Percentiles rank a stretch among this genome's conserved stretches.
Conservation (phyloP, 2,329 filamentous ascomycete genomes). For the Penicillium palitans region DNA sequence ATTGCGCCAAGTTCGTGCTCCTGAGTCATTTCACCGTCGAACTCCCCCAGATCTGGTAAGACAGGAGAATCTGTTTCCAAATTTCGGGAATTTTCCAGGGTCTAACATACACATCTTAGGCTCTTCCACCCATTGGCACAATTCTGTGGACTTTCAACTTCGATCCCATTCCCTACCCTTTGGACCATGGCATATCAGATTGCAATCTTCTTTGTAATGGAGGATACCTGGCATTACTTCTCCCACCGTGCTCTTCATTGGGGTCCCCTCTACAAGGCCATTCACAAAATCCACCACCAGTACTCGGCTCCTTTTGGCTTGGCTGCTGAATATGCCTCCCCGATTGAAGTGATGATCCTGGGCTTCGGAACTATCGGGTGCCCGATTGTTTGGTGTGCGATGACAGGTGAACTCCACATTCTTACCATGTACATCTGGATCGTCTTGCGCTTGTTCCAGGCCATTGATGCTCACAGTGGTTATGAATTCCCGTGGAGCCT, state of each 20-base stretch:
- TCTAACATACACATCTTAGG: constrained; percentile 35
- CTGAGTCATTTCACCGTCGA: constrained; percentile 97
- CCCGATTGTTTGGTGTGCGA: constrained; percentile 77
- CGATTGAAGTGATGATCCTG: constrained; percentile 93
- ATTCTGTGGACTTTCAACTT: constrained; percentile 83
- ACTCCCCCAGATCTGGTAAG: constrained; percentile 89
- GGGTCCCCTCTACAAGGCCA: constrained; percentile 89
- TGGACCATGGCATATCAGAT: constrained; percentile 91
- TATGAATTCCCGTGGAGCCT: constrained; percentile 99
- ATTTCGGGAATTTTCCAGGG: too few species aligned
- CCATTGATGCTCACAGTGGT: constrained; percentile 94
- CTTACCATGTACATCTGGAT: constrained; percentile 99
- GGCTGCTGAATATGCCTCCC: constrained; percentile 95
- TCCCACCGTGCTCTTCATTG: constrained; percentile 90
- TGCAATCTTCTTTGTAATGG: constrained; percentile 87
- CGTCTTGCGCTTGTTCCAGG: constrained; percentile 86
- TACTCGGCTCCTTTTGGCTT: constrained; percentile 97
- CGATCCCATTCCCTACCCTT: constrained; percentile 81
- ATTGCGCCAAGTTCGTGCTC: constrained; percentile 89
- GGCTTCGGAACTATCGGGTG: constrained; percentile 80
- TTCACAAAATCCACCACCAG: constrained; percentile 99
- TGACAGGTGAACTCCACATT: constrained; percentile 88
- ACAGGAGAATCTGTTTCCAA: background rate
- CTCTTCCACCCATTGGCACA: constrained; percentile 96
- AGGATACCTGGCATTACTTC: constrained; percentile 99